phyloP scores from a whole-genome alignment of 2,329 filamentous ascomycete genomes.

The Escovopsis sp. region DNA sequence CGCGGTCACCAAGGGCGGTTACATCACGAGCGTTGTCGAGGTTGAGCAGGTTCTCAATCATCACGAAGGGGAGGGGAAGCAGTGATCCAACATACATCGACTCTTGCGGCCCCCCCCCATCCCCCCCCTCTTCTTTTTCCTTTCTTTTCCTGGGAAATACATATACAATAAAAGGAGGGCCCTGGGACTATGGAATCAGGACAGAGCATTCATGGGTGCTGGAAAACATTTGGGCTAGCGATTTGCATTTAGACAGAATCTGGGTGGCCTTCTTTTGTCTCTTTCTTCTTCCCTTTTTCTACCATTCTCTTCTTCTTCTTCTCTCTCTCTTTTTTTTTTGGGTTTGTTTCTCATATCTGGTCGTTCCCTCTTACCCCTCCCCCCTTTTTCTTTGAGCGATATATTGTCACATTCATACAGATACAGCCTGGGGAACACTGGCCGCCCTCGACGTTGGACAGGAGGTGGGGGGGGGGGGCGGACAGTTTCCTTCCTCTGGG shows the following conservation, averaged over 20 bases:
- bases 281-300: neutral
- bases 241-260: neutral
- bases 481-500: too few species aligned
- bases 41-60: conserved; percentile 12
- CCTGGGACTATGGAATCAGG: neutral
- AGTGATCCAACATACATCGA: neutral
- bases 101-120: too few species aligned
- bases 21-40: conserved; percentile 13
- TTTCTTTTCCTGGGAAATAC: too few species aligned
- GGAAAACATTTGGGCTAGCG: neutral
- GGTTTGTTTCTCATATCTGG: neutral
- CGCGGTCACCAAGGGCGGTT: conserved; percentile 17
- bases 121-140: too few species aligned
- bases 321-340: neutral
- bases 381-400: too few species aligned
- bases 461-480: too few species aligned
- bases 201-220: neutral
- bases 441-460: too few species aligned
- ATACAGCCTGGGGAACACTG: too few species aligned
- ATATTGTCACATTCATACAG: too few species aligned
- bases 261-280: neutral
- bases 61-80: neutral
- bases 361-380: neutral
- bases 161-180: too few species aligned
- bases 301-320: neutral